Base-by-base conservation (phyloP, 1,284 basidiomycete genomes). In the Melampsora americana region DNA sequence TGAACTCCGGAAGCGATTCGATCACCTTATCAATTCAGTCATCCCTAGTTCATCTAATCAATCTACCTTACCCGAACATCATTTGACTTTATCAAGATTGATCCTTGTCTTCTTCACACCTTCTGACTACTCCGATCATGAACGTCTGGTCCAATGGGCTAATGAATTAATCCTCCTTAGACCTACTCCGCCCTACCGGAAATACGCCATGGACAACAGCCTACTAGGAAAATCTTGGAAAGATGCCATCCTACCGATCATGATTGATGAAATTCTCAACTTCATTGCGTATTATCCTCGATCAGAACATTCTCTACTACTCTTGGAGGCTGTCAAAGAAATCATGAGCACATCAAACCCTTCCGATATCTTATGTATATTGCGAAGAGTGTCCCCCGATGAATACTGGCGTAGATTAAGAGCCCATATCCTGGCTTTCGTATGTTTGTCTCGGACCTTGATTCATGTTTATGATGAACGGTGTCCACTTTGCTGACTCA, bases 91-190 rank as follows among this genome's bases (percentile, higher is more conserved):
- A 39, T 66, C 72, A 18, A 32, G 65, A 61, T 48, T 60, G 28
- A 59, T 74, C 48, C 30, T 74, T 18, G 23, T 74, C 35, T 67
- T 74, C 50, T 74, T 66, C 30, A 46, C 46, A 30, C 72, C 50
- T 30, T 18, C 7, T 42, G 64, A 74, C 18, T 14, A 62, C 28
- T 50, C 23, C 11, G 72, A 74, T 67, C 64, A 66, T 42, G 46
- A 56, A 30, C 64, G 72, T 48, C 64, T 74, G 20, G 64, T n/a
- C 42, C 35, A 30, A 18, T 74, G 39, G 48, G 9, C n/a, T 4
- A 66, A 74, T 42, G 53, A 30, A 62, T 30, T 66, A 14, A 23
- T 66, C 46, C 42, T 60, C 50, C 53, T 44, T 6, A 42, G 67
- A 32, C 62, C n/a, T 2, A 64, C 32, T 44, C 28, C 62, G n/a